These are phyloP conservation scores for Blastobotrys apis DNA, from an alignment of 1,139 yeast species.

Conservation along the genomic window DNA sequence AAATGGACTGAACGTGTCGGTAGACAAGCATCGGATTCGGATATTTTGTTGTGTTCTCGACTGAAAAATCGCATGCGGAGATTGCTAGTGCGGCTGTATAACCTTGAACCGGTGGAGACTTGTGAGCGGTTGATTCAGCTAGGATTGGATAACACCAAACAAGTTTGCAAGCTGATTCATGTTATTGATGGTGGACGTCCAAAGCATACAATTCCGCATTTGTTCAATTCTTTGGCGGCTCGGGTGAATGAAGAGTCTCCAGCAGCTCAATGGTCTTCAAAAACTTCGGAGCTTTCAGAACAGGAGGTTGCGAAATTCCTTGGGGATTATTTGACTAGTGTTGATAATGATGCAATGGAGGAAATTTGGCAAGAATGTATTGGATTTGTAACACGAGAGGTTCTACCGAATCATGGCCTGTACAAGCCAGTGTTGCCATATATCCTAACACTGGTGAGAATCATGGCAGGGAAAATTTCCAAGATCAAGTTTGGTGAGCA, in stretches of 20 bases:
- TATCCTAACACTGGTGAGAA: slow-evolving; percentile 47
- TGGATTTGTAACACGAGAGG: slow-evolving; percentile 53
- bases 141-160: slow-evolving; percentile 17
- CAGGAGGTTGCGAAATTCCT: slow-evolving; percentile 48
- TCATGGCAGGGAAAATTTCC: slow-evolving; percentile 53
- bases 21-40: slow-evolving; percentile 36
- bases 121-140: slow-evolving; percentile 57
- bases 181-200: slow-evolving; percentile 84
- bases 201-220: slow-evolving; percentile 64
- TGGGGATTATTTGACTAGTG: slow-evolving; percentile 53
- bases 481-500: slow-evolving; percentile 60
- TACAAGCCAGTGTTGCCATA: slow-evolving; percentile 52
- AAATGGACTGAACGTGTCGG: slow-evolving; percentile 57
- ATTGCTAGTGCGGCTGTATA: slow-evolving; percentile 63
- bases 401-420: slow-evolving; percentile 44
- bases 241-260: slow-evolving; percentile 35
- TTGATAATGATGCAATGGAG: slow-evolving; percentile 71
- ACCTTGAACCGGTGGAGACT: slow-evolving; percentile 68
- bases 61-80: slow-evolving; percentile 69
- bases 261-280: slow-evolving; percentile 38
- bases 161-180: slow-evolving; percentile 55
- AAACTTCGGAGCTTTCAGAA: slow-evolving; percentile 43
- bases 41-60: slow-evolving; percentile 59
- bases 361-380: slow-evolving; percentile 65
- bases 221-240: slow-evolving; percentile 52